These are phyloP conservation scores for Penicillium rolfsii DNA, from an alignment of 2,329 filamentous ascomycete species.

Conservation along the genomic window DNA sequence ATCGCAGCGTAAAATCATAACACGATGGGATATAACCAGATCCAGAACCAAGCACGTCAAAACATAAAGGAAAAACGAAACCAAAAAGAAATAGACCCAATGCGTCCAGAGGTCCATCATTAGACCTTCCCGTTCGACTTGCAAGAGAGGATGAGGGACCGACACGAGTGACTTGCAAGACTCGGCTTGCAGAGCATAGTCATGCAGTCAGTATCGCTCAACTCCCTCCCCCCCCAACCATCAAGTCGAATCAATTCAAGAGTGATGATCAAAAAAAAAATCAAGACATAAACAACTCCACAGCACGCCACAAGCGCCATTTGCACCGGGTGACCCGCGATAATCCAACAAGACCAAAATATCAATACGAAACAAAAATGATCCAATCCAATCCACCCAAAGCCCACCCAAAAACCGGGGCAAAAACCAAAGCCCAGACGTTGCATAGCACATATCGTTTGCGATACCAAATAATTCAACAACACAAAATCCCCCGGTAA, in stretches of 20 bases:
- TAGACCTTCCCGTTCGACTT: background rate
- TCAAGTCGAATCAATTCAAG: constrained; percentile 1
- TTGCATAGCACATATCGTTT: background rate
- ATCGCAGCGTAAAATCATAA: constrained; percentile 34
- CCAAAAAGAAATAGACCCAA: constrained; percentile 2
- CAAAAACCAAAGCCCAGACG: background rate
- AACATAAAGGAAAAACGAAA: background rate
- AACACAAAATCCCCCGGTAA: background rate
- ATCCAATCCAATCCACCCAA: background rate
- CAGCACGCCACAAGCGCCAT: constrained; percentile 20
- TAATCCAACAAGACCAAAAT: constrained; percentile 9
- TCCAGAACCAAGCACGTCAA: constrained; percentile 12
- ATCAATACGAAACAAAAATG: constrained; percentile 1
- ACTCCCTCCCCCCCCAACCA: background rate
- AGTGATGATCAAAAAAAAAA: constrained; percentile 10
- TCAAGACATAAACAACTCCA: constrained; percentile 15
- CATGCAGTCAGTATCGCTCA: background rate
- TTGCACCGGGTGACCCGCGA: constrained; percentile 14
- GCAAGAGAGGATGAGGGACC: background rate
- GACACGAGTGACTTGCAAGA: background rate
- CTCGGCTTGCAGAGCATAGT: background rate
- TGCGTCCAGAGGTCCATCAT: background rate
- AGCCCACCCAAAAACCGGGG: background rate
- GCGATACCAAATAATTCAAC: background rate
- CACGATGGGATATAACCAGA: constrained; percentile 33